Percentiles rank a stretch among this genome's conserved stretches.
Evolutionary conservation across 2,329 filamentous ascomycete genomes (phyloP).

Genomic region (Aspergillus ochraceoroseus): DNA sequence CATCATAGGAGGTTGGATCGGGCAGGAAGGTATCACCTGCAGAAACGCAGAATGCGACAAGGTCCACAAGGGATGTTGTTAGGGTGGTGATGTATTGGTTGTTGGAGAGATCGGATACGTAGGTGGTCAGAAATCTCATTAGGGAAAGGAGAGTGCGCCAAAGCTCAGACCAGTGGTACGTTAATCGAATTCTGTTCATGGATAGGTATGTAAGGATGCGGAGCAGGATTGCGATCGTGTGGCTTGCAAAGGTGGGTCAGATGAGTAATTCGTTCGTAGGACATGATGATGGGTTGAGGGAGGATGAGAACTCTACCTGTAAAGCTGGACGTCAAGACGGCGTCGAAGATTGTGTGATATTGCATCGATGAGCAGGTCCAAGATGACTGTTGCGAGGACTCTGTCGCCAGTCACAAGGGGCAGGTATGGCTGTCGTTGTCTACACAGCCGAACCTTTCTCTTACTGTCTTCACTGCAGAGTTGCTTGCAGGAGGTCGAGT

Average conservation of each 20-base stretch:
- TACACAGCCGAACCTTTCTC: conserved; percentile 71
- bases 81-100: conserved; percentile 67
- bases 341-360: conserved; percentile 90
- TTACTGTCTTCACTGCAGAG: conserved; percentile 77
- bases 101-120: conserved; percentile 68
- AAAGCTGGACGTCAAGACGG: conserved; percentile 77
- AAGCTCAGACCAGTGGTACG: conserved; percentile 92
- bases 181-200: conserved; percentile 71
- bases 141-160: conserved; percentile 86
- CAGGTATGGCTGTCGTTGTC: conserved; percentile 80
- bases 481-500: conserved; percentile 72
- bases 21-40: conserved; percentile 88
- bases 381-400: conserved; percentile 66
- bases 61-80: conserved; percentile 71
- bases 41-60: conserved; percentile 78
- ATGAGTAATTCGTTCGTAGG: not conserved
- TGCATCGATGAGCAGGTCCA: conserved; percentile 84
- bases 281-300: not conserved
- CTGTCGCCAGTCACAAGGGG: conserved; percentile 69
- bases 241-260: conserved; percentile 33
- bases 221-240: conserved; percentile 75
- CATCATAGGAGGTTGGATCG: conserved; percentile 81
- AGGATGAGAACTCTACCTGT: conserved; percentile 50
- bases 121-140: conserved; percentile 83
- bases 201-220: conserved; percentile 80